Conservation (phyloP, 1,284 basidiomycete species). For the Cutaneotrichosporon dermatis region DNA sequence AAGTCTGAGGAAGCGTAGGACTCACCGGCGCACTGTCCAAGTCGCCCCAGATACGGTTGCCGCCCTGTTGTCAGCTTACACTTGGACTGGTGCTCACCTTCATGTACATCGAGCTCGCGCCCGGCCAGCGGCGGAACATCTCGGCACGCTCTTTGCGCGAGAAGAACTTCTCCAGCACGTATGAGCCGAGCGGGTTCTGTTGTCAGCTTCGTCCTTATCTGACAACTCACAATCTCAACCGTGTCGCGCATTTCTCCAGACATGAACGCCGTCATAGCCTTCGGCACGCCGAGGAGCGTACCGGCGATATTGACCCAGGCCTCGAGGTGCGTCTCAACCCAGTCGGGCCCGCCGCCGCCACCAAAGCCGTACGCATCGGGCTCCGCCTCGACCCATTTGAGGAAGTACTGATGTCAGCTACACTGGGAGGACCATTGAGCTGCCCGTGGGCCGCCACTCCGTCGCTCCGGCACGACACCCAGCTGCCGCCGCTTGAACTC, state of each 20-base stretch:
- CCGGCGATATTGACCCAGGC: constrained; percentile 80
- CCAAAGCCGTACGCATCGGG: constrained; percentile 58
- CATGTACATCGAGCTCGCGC: constrained; percentile 87
- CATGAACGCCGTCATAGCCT: constrained; percentile 92
- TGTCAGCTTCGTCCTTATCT: too few species aligned
- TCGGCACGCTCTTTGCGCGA: constrained; percentile 82
- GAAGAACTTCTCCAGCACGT: constrained; percentile 67
- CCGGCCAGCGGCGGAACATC: constrained; percentile 93
- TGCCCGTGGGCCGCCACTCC: too few species aligned
- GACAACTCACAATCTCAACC: constrained; percentile 57
- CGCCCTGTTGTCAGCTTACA: constrained; percentile 54
- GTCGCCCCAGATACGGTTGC: constrained; percentile 86
- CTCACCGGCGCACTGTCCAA: constrained; percentile 30
- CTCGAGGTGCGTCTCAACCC: constrained; percentile 88
- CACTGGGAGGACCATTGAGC: too few species aligned
- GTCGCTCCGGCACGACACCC: too few species aligned
- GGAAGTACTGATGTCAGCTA: constrained; percentile 22
- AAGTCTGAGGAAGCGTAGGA: too few species aligned
- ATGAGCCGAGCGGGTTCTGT: constrained; percentile 52
- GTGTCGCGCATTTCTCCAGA: constrained; percentile 95
- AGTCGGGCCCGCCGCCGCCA: constrained; percentile 70
- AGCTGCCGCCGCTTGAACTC: too few species aligned
- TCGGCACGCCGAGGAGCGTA: constrained; percentile 71
- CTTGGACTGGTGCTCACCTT: constrained; percentile 51
- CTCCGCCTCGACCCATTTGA: constrained; percentile 93